phyloP scores from a whole-genome alignment of 106 monocot genomes.

The Allium sativum region DNA sequence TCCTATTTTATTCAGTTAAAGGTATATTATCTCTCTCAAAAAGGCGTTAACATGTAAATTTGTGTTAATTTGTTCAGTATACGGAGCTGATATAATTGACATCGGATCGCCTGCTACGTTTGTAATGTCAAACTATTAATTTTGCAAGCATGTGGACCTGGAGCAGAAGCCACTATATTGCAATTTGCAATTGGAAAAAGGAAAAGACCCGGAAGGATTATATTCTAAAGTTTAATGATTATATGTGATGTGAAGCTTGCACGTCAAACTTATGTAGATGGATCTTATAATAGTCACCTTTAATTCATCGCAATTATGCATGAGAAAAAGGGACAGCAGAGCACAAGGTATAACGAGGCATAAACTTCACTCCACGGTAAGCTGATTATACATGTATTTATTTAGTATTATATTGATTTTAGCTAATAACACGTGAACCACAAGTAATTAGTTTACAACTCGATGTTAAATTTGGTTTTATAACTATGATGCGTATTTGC shows the following conservation, averaged over 20 bases:
- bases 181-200: not conserved
- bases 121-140: not conserved
- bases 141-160: not conserved
- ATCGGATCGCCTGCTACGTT: not conserved
- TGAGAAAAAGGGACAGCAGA: conserved; percentile 1
- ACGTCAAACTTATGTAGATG: conserved; percentile 16
- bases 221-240: conserved; percentile 4
- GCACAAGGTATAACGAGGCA: conserved; percentile 10
- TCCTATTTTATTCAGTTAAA: not conserved
- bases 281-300: conserved; percentile 7
- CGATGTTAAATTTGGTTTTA: no score
- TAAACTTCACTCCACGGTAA: conserved; percentile 15
- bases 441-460: no score
- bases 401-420: no score
- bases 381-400: not conserved
- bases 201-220: not conserved
- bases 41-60: conserved; percentile 3
- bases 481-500: no score
- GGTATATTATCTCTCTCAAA: not conserved
- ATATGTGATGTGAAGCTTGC: conserved; percentile 10
- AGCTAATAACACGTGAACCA: no score
- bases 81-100: not conserved
- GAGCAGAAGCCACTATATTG: not conserved
- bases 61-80: not conserved
- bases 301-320: conserved; percentile 7